A percentile compares a stretch with the other conserved stretches of the same genome.
phyloP scores from a whole-genome alignment of 768 basidiomycete species.

The Suillus subalutaceus region DNA sequence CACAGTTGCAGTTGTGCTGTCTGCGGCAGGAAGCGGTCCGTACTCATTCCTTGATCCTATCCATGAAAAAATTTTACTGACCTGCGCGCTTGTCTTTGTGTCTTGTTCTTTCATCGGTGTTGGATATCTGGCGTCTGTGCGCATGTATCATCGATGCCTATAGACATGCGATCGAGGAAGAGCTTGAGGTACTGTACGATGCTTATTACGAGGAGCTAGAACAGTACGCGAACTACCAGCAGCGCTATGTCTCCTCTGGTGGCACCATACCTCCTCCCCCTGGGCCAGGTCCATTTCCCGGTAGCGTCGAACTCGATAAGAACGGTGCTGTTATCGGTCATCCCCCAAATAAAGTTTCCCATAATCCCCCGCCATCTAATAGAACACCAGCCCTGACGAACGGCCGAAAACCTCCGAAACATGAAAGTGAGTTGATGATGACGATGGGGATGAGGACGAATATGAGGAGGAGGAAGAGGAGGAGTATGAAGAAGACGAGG shows the following conservation, averaged over 20 bases:
- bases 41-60: constrained; percentile 36
- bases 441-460: constrained; percentile 59
- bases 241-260: constrained; percentile 90
- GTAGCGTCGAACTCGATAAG: constrained; percentile 95
- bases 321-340: constrained; percentile 69
- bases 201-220: constrained; percentile 99
- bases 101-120: constrained; percentile 22
- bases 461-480: constrained; percentile 59
- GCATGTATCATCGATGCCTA: constrained; percentile 23
- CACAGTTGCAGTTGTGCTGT: constrained; percentile 96
- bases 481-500: constrained; percentile 68
- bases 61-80: constrained; percentile 23
- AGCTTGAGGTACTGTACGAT: constrained; percentile 99
- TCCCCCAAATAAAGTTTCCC: constrained; percentile 32
- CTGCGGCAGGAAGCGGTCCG: constrained; percentile 94
- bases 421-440: constrained; percentile 68
- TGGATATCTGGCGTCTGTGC: constrained; percentile 13
- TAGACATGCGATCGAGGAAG: constrained; percentile 98
- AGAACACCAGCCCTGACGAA: constrained; percentile 37
- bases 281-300: constrained; percentile 97
- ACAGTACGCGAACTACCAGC: constrained; percentile 97
- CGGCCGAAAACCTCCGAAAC: constrained; percentile 47
- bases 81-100: constrained; percentile 19
- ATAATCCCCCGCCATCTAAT: constrained; percentile 44
- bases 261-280: constrained; percentile 90